A percentile compares a stretch with the other conserved stretches of the same genome.
Evolutionary conservation across 2,329 filamentous ascomycete species (phyloP).

Genomic region (Alternaria brassicae): DNA sequence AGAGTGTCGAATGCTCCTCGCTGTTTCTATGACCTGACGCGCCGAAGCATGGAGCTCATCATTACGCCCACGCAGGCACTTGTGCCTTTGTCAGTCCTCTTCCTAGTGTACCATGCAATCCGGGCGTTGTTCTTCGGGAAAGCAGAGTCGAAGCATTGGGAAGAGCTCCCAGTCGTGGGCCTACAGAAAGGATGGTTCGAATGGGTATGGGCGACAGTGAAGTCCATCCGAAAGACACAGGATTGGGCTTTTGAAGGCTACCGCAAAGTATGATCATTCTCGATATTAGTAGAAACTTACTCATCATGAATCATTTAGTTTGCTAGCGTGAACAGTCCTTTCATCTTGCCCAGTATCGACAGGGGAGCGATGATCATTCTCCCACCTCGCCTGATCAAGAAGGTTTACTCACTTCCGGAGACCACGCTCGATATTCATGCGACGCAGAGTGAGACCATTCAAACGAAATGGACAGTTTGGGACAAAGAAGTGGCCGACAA

Average conservation of each 20-base stretch:
- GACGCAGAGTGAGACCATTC: conserved; percentile 23
- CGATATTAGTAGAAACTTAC: neutral
- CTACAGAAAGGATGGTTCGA: conserved; percentile 19
- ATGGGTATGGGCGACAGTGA: conserved; percentile 20
- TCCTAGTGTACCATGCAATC: conserved; percentile 18
- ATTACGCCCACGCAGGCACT: conserved; percentile 24
- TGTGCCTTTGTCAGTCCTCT: conserved; percentile 19
- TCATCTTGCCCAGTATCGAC: conserved; percentile 23
- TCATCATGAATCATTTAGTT: conserved; percentile 9
- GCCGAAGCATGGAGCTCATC: conserved; percentile 17
- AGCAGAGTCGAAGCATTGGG: conserved; percentile 20
- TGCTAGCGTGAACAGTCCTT: conserved; percentile 14
- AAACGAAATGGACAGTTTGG: conserved; percentile 26
- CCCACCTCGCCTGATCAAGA: conserved; percentile 22
- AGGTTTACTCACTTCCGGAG: conserved; percentile 21
- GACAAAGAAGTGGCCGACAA: conserved; percentile 21
- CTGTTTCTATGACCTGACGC: neutral
- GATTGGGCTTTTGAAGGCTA: conserved; percentile 26
- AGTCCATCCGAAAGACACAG: conserved; percentile 19
- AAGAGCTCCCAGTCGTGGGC: conserved; percentile 16
- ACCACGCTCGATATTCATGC: conserved; percentile 19
- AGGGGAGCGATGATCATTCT: conserved; percentile 25
- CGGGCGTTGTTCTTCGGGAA: conserved; percentile 15
- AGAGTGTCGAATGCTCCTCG: neutral
- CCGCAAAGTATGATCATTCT: conserved; percentile 15